Evolutionary conservation across 345 rosid genomes (phyloP), one percentile per base, ranked within the genome.

Genomic region (Cardiospermum halicacabum): DNA sequence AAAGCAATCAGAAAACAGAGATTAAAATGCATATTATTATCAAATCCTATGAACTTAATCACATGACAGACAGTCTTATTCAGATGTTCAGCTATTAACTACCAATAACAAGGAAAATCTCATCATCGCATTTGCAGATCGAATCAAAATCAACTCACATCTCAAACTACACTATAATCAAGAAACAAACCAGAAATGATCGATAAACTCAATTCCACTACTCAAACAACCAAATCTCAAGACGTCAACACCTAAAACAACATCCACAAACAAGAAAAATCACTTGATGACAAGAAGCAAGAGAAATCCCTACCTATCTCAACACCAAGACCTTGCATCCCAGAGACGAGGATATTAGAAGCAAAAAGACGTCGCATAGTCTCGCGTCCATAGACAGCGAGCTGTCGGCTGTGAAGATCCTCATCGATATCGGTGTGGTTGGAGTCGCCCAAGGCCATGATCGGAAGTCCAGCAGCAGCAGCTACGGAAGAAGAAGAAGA

Each of bases 381-480:
- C 79, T 95, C 99, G 1, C 99, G 96, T 31, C 99, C 99, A 34
- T 94, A 94, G 28, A 94, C 99, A 0, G 99, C 99, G 18, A 95
- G 99, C 90, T 95, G 99, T 40, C 99, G 73, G 72, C 99, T 95
- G 78, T 95, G 97, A 37, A 95, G 89, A 83, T 95, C 99, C 72
- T 91, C 99, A 68, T 95, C 97, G 65, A 95, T 95, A 55, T 87
- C 96, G n/a, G 75, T 67, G 50, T 75, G 89, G 48, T 82, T 85
- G 27, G 81, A 75, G 39, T 89, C 78, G 53, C 96, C 96, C 34
- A 80, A 78, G 71, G 89, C 87, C 96, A 91, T 91, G 77, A 76
- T 74, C 67, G 69, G 76, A 28, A 59, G 69, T 54, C 69, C 63
- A 12, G 24, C 51, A 15, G 24, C 51, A 15, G 19, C 24, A 16